Percentiles rank a stretch among this genome's conserved stretches.
Evolutionary conservation across 2,329 filamentous ascomycete species (phyloP).

Genomic region (Neoarthrinium moseri): DNA sequence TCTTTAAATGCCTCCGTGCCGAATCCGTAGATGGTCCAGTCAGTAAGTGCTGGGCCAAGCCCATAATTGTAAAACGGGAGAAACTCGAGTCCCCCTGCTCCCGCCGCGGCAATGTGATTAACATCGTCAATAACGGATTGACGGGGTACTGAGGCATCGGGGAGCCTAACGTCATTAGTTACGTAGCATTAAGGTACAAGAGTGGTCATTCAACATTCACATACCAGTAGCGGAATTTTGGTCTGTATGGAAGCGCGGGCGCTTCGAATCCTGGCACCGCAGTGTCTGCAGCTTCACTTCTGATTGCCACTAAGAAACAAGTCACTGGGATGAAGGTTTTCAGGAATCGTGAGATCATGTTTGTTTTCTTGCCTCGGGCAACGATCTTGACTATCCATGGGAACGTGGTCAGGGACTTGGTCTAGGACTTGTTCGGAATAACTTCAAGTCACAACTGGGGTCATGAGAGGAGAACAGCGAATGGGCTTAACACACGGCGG

Average conservation of each 20-base stretch:
- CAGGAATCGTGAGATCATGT: neutral
- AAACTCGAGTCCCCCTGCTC: conserved; percentile 24
- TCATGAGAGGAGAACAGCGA: too few relatives aligned
- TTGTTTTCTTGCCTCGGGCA: neutral
- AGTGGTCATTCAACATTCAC: neutral
- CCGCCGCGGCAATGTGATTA: conserved; percentile 11
- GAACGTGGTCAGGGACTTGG: neutral
- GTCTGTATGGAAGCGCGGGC: neutral
- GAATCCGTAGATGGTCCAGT: conserved; percentile 38
- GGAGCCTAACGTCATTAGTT: conserved; percentile 17
- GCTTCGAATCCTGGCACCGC: neutral
- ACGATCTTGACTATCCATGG: neutral
- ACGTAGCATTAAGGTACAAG: neutral
- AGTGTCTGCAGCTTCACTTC: neutral
- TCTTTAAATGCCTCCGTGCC: conserved; percentile 28
- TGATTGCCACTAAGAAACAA: neutral
- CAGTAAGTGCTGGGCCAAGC: conserved; percentile 15
- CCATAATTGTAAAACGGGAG: conserved; percentile 26
- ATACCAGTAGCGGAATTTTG: conserved; percentile 7
- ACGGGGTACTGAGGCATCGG: conserved; percentile 20
- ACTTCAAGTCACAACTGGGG: too few relatives aligned
- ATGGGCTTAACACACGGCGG: too few relatives aligned
- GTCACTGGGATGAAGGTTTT: neutral
- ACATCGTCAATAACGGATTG: conserved; percentile 17
- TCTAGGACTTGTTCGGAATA: neutral